phyloP scores from a whole-genome alignment of 2,329 filamentous ascomycete species.

The Cladosporium oxysporum region DNA sequence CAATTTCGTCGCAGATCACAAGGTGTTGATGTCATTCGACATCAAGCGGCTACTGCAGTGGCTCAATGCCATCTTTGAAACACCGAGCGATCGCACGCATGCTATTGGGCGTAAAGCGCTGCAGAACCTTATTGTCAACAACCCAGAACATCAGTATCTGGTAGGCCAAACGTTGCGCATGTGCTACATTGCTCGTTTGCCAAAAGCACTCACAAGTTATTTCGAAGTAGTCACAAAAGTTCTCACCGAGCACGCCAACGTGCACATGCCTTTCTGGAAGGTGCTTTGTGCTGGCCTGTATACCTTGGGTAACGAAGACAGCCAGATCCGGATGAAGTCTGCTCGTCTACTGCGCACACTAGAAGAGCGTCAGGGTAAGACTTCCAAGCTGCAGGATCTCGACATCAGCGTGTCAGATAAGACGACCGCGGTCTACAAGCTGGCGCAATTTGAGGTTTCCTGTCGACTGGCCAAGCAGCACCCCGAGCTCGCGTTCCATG shows the following conservation, averaged over 20 bases:
- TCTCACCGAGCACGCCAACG: slow-evolving; percentile 77
- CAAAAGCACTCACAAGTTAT: slow-evolving; percentile 90
- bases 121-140: slow-evolving; percentile 86
- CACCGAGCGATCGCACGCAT: slow-evolving; percentile 87
- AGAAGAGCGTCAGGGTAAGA: slow-evolving; percentile 80
- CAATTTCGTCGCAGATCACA: slow-evolving; percentile 83
- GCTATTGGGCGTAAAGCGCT: slow-evolving; percentile 84
- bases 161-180: slow-evolving; percentile 87
- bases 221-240: slow-evolving; percentile 91
- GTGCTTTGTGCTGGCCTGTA: slow-evolving; percentile 85
- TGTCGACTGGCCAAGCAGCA: slow-evolving; percentile 86
- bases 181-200: slow-evolving; percentile 73
- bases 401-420: slow-evolving; percentile 99
- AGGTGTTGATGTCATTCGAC: slow-evolving; percentile 86
- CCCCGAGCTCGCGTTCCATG: slow-evolving; percentile 82
- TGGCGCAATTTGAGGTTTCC: slow-evolving; percentile 95
- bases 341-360: slow-evolving; percentile 76
- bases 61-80: slow-evolving; percentile 94
- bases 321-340: slow-evolving; percentile 85
- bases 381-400: slow-evolving; percentile 91
- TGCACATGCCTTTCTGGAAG: slow-evolving; percentile 86
- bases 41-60: slow-evolving; percentile 89
- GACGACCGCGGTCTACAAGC: slow-evolving; percentile 95
- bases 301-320: slow-evolving; percentile 88
- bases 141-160: slow-evolving; percentile 81